Percentiles rank a stretch among this genome's conserved stretches.
Evolutionary conservation across 345 rosid species (phyloP).

Genomic region (Turritis glabra): DNA sequence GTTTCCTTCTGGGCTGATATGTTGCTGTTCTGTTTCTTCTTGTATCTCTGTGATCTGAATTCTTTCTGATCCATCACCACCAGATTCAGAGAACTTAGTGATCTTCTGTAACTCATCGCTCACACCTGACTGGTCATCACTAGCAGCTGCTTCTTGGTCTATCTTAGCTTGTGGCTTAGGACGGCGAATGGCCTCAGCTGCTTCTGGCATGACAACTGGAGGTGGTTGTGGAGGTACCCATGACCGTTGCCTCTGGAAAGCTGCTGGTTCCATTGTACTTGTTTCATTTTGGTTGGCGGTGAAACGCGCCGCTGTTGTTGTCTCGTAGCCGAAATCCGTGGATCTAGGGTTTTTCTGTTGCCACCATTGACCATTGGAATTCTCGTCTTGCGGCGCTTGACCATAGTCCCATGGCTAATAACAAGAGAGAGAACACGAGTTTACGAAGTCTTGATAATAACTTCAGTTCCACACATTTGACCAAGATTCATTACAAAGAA

Average conservation of each 20-base stretch:
- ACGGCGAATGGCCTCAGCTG: conserved; percentile 91
- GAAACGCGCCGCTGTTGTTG: conserved; percentile 43
- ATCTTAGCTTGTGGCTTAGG: conserved; percentile 61
- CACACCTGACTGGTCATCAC: conserved; percentile 47
- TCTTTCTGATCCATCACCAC: conserved; percentile 44
- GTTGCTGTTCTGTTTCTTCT: conserved; percentile 52
- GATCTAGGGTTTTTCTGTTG: conserved; percentile 65
- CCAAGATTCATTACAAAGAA: neutral
- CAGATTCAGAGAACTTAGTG: conserved; percentile 73
- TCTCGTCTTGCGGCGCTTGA: conserved; percentile 49
- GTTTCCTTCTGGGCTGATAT: conserved; percentile 38
- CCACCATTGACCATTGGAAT: conserved; percentile 66
- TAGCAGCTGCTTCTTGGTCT: conserved; percentile 47
- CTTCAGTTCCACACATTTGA: conserved; percentile 2
- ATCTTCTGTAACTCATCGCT: conserved; percentile 70
- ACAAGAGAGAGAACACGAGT: neutral
- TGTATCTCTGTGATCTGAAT: conserved; percentile 53
- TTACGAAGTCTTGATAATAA: neutral
- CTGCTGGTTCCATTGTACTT: conserved; percentile 45
- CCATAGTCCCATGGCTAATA: conserved; percentile 80
- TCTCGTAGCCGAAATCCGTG: conserved; percentile 63
- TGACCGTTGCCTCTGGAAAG: conserved; percentile 45
- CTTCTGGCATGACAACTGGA: conserved; percentile 88
- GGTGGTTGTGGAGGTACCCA: conserved; percentile 99
- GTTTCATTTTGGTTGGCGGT: conserved; percentile 41